Conservation (phyloP, 805 yeast species). For the Saccharomyces eubayanus region DNA sequence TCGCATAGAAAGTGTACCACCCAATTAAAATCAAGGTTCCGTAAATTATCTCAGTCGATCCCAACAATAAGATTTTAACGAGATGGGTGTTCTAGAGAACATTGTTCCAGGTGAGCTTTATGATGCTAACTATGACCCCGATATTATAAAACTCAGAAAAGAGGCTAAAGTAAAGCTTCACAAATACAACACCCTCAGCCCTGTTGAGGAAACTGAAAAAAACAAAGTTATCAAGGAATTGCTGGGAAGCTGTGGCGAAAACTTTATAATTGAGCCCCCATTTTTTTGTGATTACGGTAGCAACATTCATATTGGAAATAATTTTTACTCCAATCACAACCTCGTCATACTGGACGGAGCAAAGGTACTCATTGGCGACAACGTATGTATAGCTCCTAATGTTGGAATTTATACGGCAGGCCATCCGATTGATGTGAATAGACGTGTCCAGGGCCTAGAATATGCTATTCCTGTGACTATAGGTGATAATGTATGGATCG, state of each 20-base stretch:
- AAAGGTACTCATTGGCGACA: constrained; percentile 50
- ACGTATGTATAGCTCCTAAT: constrained; percentile 56
- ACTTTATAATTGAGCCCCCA: constrained; percentile 47
- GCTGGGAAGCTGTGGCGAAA: constrained; percentile 42
- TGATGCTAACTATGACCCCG: constrained; percentile 1
- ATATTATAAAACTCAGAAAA: not conserved
- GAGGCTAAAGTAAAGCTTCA: constrained; percentile 1
- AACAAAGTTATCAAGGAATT: constrained; percentile 31
- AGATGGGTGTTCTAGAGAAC: not conserved
- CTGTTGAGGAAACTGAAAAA: constrained; percentile 33
- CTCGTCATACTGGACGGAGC: constrained; percentile 48
- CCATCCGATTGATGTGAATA: constrained; percentile 49
- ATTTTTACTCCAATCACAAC: constrained; percentile 54
- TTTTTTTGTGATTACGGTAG: constrained; percentile 59
- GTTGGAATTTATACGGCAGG: constrained; percentile 53
- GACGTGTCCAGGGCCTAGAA: constrained; percentile 37
- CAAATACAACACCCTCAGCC: constrained; percentile 15
- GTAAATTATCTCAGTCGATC: too few species aligned
- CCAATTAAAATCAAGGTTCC: too few species aligned
- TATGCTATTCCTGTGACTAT: constrained; percentile 49
- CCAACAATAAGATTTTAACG: too few species aligned
- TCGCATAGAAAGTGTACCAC: too few species aligned
- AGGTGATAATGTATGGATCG: constrained; percentile 64
- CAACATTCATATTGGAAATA: constrained; percentile 49
- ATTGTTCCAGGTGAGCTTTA: constrained; percentile 4